Evolutionary conservation across 2,329 filamentous ascomycete genomes (phyloP), one percentile per base, ranked within the genome.

Genomic region (Aureobasidium leucospermi): DNA sequence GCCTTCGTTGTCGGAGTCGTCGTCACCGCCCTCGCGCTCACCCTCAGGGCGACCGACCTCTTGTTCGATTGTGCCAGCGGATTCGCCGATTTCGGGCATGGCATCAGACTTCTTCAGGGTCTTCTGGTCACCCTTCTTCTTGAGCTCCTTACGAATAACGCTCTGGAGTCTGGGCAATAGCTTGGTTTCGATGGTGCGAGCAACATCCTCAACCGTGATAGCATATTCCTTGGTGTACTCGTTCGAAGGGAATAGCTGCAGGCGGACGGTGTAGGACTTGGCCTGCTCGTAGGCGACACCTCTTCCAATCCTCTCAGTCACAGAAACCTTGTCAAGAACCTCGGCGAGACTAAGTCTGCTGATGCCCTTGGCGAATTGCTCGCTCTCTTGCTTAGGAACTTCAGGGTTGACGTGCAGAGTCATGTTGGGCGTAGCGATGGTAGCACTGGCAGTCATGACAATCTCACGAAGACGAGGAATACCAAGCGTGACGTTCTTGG

Each of bases 401-500:
- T 91, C 88, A 23, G 85, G 79, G 66, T 88, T 88, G 32, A 95
- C 80, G 47, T 88, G 81, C 16, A 97, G 79, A 1, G 89, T 94
- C 90, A 96, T 96, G 5, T 85, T 84, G 1, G 94, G 94, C 0
- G 94, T 99, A 41, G 90, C 89, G 63, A 97, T 96, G 47, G 87
- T 83, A 55, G 86, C 83, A 70, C 89, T 94, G 29, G 94, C 94
- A 51, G 94, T 97, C 94, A 99, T 99, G 65, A 99, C 83, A 67
- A 99, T 96, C 81, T 99, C 94, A 77, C 94, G 84, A 19, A 99
- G 82, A 76, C 94, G 90, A 61, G 94, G 94, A 70, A 99, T 97
- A 89, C 94, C 94, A 19, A 96, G 83, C 0, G 94, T 99, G 70
- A 99, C 95, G 82, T 99, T 99, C 81, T 96, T 97, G 32, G 94